Evolutionary conservation across 257 asterid species (phyloP), one percentile per base, ranked within the genome.

Genomic region (Buddleja alternifolia): DNA sequence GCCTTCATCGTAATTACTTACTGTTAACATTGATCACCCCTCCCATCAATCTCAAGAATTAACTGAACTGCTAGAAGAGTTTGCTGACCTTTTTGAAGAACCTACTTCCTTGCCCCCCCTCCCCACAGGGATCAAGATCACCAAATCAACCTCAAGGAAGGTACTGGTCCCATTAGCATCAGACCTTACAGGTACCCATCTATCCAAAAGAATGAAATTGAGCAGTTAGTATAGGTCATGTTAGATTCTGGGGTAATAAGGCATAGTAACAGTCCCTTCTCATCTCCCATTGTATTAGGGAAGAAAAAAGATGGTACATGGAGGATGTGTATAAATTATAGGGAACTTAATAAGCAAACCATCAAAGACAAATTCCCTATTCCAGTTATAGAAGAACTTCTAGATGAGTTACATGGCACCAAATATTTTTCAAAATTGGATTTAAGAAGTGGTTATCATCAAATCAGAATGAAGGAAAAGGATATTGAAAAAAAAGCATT

Each of bases 341-440:
- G 74, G 8, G 25, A 14, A 0, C 1, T 32, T 0, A 67, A 69
- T 7, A 10, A 19, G 0, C 21, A 40, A 4, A 69, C 72, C 0
- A 3, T 68, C 4, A 53, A 55, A 9, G 54, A 68, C 14, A 37
- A 44, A 0, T 75, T 20, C 8, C 75, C 69, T 19, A 74, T 74
- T 0, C 79, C 60, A 0, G 42, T 51, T 0, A n/a, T 69, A 0
- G 67, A 75, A 8, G 80, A 75, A 20, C 20, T 75, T 9, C 11
- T 69, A 0, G 80, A 75, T n/a, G 75, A 74, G 20, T 14, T 68
- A 0, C 23, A 52, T 15, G 52, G 15, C n/a, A n/a, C 0, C 66
- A 70, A 0, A 3, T 2, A 0, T 20, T 67, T 67, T 21, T 20
- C 71, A 0, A 74, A 74, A 4, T 10, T 67, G 0, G 71, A 74